Base-by-base conservation (phyloP, 106 monocot species). In the Dioscorea zingiberensis region DNA sequence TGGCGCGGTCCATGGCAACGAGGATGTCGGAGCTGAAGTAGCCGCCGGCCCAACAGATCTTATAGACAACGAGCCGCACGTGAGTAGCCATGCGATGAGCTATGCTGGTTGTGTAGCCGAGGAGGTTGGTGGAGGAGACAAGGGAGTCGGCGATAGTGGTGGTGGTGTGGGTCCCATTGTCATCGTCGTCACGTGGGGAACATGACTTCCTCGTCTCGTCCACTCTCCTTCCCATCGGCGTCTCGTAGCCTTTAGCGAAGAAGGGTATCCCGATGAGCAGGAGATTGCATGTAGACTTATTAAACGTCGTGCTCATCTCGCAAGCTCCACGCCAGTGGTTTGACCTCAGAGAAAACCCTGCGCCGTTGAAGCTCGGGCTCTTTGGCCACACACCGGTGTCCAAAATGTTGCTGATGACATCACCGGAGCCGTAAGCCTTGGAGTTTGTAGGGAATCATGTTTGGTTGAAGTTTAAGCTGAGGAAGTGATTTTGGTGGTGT, bases 21-120 rank as follows among this genome's bases (percentile, higher is more conserved):
- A 99, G 77, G n/a, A 99, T 99, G 61, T 99, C 98, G 25, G 93
- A 93, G 76, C 89, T 87, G 73, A 99, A 87, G 73, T 93, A 99
- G 1, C 93, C 98, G 24, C 93, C 93, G 1, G 48, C 28, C 98
- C 98, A 99, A 73, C 98, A 99, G 38, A 99, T 93, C 80, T 99
- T 99, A 80, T 99, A 99, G 1, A 68, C 80, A 2, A 93, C 92
- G n/a, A 99, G 45, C 14, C 98, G 81, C 3, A 89, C 86, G 15
- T 72, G 63, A 0, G 73, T 16, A 4, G 89, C 74, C 98, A 99
- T 93, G 46, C 98, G 89, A 17, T 86, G 83, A 2, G 98, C 98
- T 6, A 86, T 99, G 14, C 98, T 93, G 3, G 70, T 4, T 3
- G 98, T 93, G 63, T 75, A 99, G 12, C 98, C 98, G 44, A 89